A percentile compares a stretch with the other conserved stretches of the same genome.
phyloP scores from a whole-genome alignment of 768 basidiomycete genomes.

The Hygrophoropsis aurantiaca region DNA sequence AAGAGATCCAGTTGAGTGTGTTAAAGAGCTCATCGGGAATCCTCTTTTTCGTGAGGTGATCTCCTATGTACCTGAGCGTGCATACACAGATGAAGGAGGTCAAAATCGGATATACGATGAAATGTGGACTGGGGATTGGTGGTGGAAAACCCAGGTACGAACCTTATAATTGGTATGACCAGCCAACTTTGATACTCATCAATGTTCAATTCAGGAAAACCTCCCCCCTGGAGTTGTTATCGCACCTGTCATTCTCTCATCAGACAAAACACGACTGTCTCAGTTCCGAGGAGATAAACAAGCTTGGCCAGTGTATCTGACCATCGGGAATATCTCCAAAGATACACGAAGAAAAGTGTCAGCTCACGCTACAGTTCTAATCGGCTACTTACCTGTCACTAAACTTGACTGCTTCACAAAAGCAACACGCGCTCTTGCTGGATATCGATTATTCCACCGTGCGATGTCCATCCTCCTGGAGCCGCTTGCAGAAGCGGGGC shows the following conservation, averaged over 20 bases:
- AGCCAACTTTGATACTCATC: too few species aligned
- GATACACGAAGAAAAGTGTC: constrained; percentile 36
- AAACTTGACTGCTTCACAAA: constrained; percentile 30
- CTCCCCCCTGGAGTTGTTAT: constrained; percentile 10
- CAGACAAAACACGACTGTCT: constrained; percentile 46
- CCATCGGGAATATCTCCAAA: constrained; percentile 44
- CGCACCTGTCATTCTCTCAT: constrained; percentile 21
- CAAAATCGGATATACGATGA: neutral
- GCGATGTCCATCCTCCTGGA: constrained; percentile 12
- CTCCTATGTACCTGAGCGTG: constrained; percentile 5
- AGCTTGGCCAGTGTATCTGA: constrained; percentile 48
- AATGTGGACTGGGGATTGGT: constrained; percentile 12
- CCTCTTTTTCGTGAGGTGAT: neutral
- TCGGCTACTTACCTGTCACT: constrained; percentile 40
- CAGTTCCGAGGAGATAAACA: constrained; percentile 38
- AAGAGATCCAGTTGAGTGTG: constrained; percentile 30
- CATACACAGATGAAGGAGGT: neutral
- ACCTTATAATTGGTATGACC: too few species aligned
- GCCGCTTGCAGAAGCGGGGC: constrained; percentile 8
- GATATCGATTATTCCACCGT: constrained; percentile 36
- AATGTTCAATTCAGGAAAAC: neutral
- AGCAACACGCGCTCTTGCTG: constrained; percentile 11
- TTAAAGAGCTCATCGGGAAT: constrained; percentile 30
- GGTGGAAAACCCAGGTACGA: constrained; percentile 7
- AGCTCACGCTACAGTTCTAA: constrained; percentile 29